Conservation (phyloP, 805 yeast species). For the Candida incommunis region DNA sequence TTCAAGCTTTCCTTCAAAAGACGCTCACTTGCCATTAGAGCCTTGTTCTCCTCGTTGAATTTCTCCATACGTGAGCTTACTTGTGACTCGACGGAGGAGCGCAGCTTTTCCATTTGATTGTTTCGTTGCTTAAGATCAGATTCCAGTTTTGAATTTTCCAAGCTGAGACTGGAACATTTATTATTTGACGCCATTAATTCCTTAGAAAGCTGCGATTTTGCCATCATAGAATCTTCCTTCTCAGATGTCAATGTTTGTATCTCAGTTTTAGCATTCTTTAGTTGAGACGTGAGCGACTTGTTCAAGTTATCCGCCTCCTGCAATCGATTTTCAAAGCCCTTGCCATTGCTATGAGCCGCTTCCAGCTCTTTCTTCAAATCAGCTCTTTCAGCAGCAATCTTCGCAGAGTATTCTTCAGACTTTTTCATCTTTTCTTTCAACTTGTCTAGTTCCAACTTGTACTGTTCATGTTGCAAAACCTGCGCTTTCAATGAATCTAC, state of each 20-base stretch:
- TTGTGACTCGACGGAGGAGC: neutral
- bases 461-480: conserved; percentile 7
- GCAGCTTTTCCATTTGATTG: neutral
- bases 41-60: conserved; percentile 3
- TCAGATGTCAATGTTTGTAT: conserved; percentile 2
- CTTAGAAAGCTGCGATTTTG: neutral
- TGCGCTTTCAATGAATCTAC: conserved; percentile 10
- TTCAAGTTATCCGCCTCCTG: conserved; percentile 2
- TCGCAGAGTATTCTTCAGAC: neutral
- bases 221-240: conserved; percentile 1
- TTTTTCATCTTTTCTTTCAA: conserved; percentile 1
- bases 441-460: conserved; percentile 9
- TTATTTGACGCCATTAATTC: conserved; percentile 1
- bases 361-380: neutral
- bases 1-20: conserved; percentile 11
- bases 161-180: neutral
- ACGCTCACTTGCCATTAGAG: conserved; percentile 1
- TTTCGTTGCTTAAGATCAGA: neutral
- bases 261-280: neutral
- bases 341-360: neutral
- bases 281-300: conserved; percentile 3
- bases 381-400: neutral
- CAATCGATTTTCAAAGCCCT: conserved; percentile 2
- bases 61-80: neutral
- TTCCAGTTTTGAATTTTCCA: neutral